phyloP scores from a whole-genome alignment of 306 rosid genomes.

The Lathyrus oleraceus region DNA sequence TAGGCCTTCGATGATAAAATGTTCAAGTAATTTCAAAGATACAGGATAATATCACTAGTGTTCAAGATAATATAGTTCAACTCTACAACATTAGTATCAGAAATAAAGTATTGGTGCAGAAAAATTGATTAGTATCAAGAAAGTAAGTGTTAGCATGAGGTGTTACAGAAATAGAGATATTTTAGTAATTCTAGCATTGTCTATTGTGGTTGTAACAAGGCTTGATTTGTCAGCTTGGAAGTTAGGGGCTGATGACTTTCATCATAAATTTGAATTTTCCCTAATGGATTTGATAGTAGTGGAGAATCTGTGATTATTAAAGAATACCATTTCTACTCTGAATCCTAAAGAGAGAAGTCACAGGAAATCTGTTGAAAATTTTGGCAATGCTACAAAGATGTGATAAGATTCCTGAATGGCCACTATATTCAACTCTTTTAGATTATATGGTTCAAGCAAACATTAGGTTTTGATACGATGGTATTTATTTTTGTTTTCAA shows the following conservation, averaged over 20 bases:
- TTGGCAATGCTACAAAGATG: background rate
- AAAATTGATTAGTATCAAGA: background rate
- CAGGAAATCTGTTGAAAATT: background rate
- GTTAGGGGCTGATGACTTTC: background rate
- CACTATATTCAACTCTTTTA: background rate
- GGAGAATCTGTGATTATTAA: background rate
- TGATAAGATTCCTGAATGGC: background rate
- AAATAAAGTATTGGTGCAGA: background rate
- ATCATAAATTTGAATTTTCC: background rate
- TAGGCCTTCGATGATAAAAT: background rate
- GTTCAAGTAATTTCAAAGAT: background rate
- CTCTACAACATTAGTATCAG: background rate
- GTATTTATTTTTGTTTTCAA: background rate
- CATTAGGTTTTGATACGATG: too few relatives aligned
- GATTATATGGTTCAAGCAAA: too few relatives aligned
- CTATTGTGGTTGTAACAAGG: background rate
- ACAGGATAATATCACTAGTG: too few relatives aligned
- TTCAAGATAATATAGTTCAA: background rate
- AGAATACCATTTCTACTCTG: background rate
- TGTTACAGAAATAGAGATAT: background rate
- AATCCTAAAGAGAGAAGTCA: background rate
- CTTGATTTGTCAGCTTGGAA: background rate
- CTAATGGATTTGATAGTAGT: background rate
- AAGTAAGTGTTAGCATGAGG: background rate
- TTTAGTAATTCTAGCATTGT: background rate